Evolutionary conservation across 2,329 filamentous ascomycete genomes (phyloP).

Genomic region (Pseudocercospora fijiensis): DNA sequence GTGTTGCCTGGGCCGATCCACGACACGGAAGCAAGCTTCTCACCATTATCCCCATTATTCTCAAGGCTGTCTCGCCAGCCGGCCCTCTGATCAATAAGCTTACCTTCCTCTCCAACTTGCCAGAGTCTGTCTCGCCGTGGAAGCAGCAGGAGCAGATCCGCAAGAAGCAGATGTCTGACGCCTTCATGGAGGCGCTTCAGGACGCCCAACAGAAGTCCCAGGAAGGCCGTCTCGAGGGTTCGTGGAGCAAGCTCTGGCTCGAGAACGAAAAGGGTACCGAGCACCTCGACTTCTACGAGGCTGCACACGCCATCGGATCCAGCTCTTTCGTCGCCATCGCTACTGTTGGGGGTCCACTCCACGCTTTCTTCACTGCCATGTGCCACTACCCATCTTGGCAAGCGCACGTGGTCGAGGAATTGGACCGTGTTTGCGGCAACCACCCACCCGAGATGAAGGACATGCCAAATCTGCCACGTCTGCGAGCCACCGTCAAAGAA

Average conservation of each 20-base stretch:
- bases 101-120: slow-evolving; percentile 37
- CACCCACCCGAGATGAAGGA: slow-evolving; percentile 35
- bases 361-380: slow-evolving; percentile 38
- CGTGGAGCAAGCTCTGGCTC: slow-evolving; percentile 38
- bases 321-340: slow-evolving; percentile 39
- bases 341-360: slow-evolving; percentile 37
- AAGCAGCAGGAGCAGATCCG: slow-evolving; percentile 34
- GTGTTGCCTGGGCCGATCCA: slow-evolving; percentile 38
- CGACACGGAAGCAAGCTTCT: slow-evolving; percentile 38
- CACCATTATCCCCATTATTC: slow-evolving; percentile 36
- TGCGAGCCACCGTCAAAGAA: slow-evolving; percentile 40
- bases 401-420: slow-evolving; percentile 34
- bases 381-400: slow-evolving; percentile 38
- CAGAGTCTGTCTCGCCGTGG: slow-evolving; percentile 34
- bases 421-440: slow-evolving; percentile 37
- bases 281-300: slow-evolving; percentile 36
- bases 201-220: slow-evolving; percentile 34
- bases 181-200: slow-evolving; percentile 37
- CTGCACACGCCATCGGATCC: slow-evolving; percentile 38
- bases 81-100: slow-evolving; percentile 39
- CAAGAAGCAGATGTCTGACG: slow-evolving; percentile 35
- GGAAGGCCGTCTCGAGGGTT: slow-evolving; percentile 29
- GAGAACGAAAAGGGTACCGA: slow-evolving; percentile 36
- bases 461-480: slow-evolving; percentile 35
- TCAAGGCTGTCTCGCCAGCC: slow-evolving; percentile 38